Evolutionary conservation across 306 rosid genomes (phyloP), one percentile per base, ranked within the genome.

Genomic region (Rosa multiflora): DNA sequence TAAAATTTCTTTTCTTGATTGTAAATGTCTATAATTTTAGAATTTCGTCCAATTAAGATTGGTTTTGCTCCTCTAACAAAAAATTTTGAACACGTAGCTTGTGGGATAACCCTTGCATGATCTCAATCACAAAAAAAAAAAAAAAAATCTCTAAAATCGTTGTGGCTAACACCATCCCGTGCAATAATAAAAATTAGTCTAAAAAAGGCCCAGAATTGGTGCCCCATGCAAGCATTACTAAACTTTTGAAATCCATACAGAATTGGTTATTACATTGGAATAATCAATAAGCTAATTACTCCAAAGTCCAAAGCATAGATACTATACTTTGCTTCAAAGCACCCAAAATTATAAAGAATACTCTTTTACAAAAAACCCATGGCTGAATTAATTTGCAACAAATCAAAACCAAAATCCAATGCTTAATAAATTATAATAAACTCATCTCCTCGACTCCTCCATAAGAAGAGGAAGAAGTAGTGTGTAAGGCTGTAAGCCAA

Each of bases 321-420:
- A 44, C 95, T 87, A 84, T 90, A 46, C 95, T 90, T 92, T 85
- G 86, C 96, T 89, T 89, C 78, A 72, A 92, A 87, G 91, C 80
- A 78, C 26, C 75, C 55, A 74, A 81, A 85, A 82, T 6, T 0
- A 63, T 0, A 32, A 75, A 76, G 20, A 72, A 77, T 59, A 40
- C 55, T 37, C 73, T 35, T 32, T 29, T 7, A 5, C 39, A 8
- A 51, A 35, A 78, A 59, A 26, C 76, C 61, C 67, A 79, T 63
- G 72, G 51, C 74, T 5, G 4, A 82, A 82, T 80, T 49, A 51
- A 70, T 29, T 29, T 0, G 40, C 73, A 78, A 61, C 18, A 68
- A 74, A 32, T 70, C 70, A 74, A 87, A 51, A 76, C 52, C 26
- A 71, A 85, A 56, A 76, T 63, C 37, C 14, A 74, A n/a, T 69